Evolutionary conservation across 75 land plant species (phyloP).

Genomic region (Chamaecyparis obtusa): DNA sequence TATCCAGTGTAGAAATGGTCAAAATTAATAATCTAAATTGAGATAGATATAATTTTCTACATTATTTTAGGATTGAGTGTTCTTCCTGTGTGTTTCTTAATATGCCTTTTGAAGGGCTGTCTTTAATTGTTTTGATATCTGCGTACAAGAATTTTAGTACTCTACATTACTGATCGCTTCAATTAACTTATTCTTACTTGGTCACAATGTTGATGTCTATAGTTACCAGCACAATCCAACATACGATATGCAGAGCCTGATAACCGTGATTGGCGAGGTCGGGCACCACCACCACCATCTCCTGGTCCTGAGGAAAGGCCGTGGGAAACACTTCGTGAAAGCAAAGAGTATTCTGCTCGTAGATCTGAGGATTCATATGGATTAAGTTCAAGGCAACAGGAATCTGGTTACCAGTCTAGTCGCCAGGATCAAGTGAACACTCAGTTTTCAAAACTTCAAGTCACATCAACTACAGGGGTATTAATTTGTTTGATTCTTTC

Average conservation of each 20-base stretch:
- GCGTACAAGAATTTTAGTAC: background rate
- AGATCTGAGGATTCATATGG: constrained; percentile 19
- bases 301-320: constrained; percentile 44
- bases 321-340: constrained; percentile 33
- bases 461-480: constrained; percentile 34
- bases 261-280: constrained; percentile 58
- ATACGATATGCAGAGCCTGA: constrained; percentile 52
- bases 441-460: constrained; percentile 30
- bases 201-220: background rate
- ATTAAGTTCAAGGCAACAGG: constrained; percentile 28
- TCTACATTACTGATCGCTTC: background rate
- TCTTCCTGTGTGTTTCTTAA: background rate
- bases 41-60: background rate
- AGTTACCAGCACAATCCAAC: constrained; percentile 34
- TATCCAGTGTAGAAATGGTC: background rate
- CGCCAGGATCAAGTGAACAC: constrained; percentile 22
- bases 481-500: background rate
- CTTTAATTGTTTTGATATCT: background rate
- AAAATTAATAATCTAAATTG: background rate
- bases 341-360: constrained; percentile 22
- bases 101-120: background rate
- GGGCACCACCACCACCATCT: constrained; percentile 30
- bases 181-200: background rate
- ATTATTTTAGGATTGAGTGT: background rate
- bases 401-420: constrained; percentile 13